These are phyloP conservation scores for Effrenium voratum DNA, from an alignment of 73 alveolate genomes.

Conservation along the genomic window DNA sequence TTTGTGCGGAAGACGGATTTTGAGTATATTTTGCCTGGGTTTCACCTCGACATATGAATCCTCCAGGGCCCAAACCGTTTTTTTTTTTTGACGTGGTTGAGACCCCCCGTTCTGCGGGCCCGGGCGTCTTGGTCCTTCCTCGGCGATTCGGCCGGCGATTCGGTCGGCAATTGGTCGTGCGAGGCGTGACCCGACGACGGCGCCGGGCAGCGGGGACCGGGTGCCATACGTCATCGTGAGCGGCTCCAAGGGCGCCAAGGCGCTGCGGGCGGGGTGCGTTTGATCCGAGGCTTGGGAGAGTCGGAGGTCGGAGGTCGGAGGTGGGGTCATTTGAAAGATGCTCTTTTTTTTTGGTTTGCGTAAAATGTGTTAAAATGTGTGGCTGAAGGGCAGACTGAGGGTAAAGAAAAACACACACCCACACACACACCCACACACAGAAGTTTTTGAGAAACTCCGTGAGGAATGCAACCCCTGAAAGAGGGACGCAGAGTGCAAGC, in stretches of 20 bases:
- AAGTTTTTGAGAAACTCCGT: no score
- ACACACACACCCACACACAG: not conserved
- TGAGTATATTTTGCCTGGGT: not conserved
- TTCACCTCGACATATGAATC: not conserved
- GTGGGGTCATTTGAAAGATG: no score
- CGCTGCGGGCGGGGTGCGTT: not conserved
- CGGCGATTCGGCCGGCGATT: no score
- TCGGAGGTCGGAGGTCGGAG: no score
- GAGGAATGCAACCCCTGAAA: no score
- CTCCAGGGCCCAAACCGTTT: not conserved
- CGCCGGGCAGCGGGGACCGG: slow-evolving; percentile 99
- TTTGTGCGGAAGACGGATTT: not conserved
- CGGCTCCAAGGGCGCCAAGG: slow-evolving; percentile 72
- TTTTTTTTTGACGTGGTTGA: not conserved
- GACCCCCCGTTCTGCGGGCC: not conserved
- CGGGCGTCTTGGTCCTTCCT: no score
- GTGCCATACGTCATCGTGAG: slow-evolving; percentile 61
- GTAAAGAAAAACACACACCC: not conserved
- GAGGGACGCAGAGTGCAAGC: no score
- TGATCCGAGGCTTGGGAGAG: no score
- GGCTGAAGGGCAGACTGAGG: no score
- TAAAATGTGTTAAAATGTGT: no score
- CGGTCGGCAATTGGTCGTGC: not conserved
- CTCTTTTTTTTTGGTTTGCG: no score
- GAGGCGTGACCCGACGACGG: slow-evolving; percentile 96